Base-by-base conservation (phyloP, 208 protist genomes). In the Trypanosoma lewisi region DNA sequence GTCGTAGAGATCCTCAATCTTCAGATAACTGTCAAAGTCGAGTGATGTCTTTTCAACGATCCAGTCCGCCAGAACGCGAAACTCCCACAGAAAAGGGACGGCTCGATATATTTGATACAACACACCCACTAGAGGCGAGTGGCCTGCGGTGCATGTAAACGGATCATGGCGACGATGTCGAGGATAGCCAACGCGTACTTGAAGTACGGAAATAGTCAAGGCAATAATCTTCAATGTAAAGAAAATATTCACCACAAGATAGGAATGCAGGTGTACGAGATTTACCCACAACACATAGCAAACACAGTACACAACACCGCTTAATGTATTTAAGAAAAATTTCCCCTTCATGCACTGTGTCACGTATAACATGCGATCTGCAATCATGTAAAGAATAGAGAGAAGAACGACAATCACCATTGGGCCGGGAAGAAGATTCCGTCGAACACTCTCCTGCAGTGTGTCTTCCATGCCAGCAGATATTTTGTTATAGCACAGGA, bases 21-120 rank as follows among this genome's bases (percentile, higher is more conserved):
- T 94, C n/a, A 96, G 61, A 58, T 85, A 96, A 51, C 89, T 69
- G 23, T 73, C 52, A 28, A 89, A 75, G n/a, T 59, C 62, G 34
- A 96, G 73, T 41, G 90, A 65, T 21, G 90, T 96, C 36, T 50
- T 58, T 61, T 74, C 59, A 34, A 85, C 78, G 2, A 78, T 81
- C 90, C 87, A 96, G 70, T 96, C 90, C 16, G 90, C 73, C 34
- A 94, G 49, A 17, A 74, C 80, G 19, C 83, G 74, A 34, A 83
- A 36, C 70, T 96, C 89, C 77, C 78, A 90, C 0, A 96, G 54
- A 54, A 96, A 96, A 12, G 89, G 89, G 19, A 94, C 64, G 4
- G 70, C 58, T 30, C 84, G 76, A 52, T 77, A 87, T 17, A 75
- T 48, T 25, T 31, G 55, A 72, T 93, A 93, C 34, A 70, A 59